These are phyloP conservation scores for Penicillium salamii DNA, from an alignment of 495 filamentous ascomycete genomes.

Conservation along the genomic window DNA sequence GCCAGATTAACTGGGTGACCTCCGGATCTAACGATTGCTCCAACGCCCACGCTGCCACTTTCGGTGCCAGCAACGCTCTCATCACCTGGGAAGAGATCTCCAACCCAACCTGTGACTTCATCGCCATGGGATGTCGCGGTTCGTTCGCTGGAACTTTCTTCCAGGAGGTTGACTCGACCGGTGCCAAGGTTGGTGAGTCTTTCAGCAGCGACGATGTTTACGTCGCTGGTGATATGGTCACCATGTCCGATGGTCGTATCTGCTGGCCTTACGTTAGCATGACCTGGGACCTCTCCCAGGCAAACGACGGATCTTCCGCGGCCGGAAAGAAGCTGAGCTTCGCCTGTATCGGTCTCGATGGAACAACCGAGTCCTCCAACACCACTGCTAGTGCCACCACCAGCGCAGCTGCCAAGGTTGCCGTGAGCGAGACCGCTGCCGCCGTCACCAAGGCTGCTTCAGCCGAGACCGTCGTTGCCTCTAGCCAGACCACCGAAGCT, in stretches of 20 bases:
- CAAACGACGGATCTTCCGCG: slow-evolving; percentile 13
- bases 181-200: slow-evolving; percentile 40
- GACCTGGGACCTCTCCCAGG: slow-evolving; percentile 41
- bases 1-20: slow-evolving; percentile 52
- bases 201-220: slow-evolving; percentile 40
- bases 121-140: slow-evolving; percentile 52
- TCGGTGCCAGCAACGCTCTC: slow-evolving; percentile 42
- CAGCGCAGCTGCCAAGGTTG: not conserved
- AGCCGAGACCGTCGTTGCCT: not conserved
- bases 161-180: slow-evolving; percentile 44
- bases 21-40: slow-evolving; percentile 44
- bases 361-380: not conserved
- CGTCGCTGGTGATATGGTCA: slow-evolving; percentile 54
- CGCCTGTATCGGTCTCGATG: not conserved
- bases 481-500: not conserved
- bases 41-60: slow-evolving; percentile 51
- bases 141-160: slow-evolving; percentile 49
- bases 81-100: slow-evolving; percentile 54
- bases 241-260: slow-evolving; percentile 41
- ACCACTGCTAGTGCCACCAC: not conserved
- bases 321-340: not conserved
- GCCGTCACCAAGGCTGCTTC: not conserved
- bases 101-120: slow-evolving; percentile 42
- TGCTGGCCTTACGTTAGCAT: slow-evolving; percentile 57
- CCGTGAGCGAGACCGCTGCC: not conserved